A percentile compares a stretch with the other conserved stretches of the same genome.
Conservation (phyloP, 805 yeast genomes). For the Candida gorgasii region DNA sequence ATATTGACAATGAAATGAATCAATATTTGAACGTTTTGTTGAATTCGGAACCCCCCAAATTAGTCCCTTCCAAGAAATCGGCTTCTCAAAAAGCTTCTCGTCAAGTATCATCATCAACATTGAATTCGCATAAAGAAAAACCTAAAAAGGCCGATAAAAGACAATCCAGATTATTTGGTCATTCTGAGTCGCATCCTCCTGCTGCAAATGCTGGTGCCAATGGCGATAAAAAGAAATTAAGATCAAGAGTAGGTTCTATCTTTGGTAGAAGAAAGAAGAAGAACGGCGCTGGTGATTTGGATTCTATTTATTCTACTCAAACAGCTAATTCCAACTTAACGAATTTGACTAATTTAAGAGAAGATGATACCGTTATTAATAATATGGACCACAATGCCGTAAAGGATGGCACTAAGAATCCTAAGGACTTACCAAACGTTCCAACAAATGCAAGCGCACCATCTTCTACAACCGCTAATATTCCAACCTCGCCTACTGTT, state of each 20-base stretch:
- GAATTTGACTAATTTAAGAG: conserved; percentile 17
- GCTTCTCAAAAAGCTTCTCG: not conserved
- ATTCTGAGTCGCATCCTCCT: conserved; percentile 1
- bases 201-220: not conserved
- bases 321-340: conserved; percentile 20
- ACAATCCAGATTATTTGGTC: conserved; percentile 9
- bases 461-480: not conserved
- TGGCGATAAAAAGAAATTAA: conserved; percentile 31
- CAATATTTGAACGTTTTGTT: conserved; percentile 36
- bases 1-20: conserved; percentile 39
- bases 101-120: conserved; percentile 4
- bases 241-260: conserved; percentile 75
- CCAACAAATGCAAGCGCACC: not conserved
- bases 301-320: conserved; percentile 23
- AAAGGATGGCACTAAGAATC: not conserved
- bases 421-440: not conserved
- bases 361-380: conserved; percentile 10
- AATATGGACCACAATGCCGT: conserved; percentile 2
- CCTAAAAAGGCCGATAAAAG: conserved; percentile 10
- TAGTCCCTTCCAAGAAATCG: not conserved
- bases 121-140: conserved; percentile 3
- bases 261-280: conserved; percentile 56
- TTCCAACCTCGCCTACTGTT: conserved; percentile 11
- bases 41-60: conserved; percentile 21
- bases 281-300: conserved; percentile 28